A percentile compares a stretch with the other conserved stretches of the same genome.
phyloP scores from a whole-genome alignment of 805 yeast genomes.

The Kluyveromyces aestuarii region DNA sequence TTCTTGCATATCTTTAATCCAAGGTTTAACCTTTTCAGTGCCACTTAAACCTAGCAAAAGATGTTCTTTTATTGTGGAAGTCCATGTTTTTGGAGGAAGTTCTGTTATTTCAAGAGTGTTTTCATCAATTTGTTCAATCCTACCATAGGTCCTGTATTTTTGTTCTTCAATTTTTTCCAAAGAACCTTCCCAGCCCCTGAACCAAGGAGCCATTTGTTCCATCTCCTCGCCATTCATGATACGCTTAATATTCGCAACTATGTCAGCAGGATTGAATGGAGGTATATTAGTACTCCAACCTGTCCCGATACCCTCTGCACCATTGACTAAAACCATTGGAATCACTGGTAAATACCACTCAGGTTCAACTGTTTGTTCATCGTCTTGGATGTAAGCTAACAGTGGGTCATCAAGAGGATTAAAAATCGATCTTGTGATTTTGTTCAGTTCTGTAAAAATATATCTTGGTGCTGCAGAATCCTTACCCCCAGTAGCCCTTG shows the following conservation, averaged over 20 bases:
- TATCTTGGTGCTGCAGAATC: slow-evolving; percentile 98
- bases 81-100: slow-evolving; percentile 89
- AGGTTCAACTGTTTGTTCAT: slow-evolving; percentile 90
- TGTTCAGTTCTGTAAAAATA: slow-evolving; percentile 76
- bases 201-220: slow-evolving; percentile 85
- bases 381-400: slow-evolving; percentile 76
- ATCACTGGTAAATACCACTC: slow-evolving; percentile 91
- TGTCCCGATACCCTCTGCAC: slow-evolving; percentile 97
- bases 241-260: slow-evolving; percentile 63
- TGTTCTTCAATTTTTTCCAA: slow-evolving; percentile 57
- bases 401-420: slow-evolving; percentile 73
- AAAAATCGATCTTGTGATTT: slow-evolving; percentile 68
- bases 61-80: slow-evolving; percentile 79
- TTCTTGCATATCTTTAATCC: slow-evolving; percentile 94
- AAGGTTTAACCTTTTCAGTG: slow-evolving; percentile 62
- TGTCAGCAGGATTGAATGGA: slow-evolving; percentile 76
- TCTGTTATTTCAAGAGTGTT: slow-evolving; percentile 83
- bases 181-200: slow-evolving; percentile 87
- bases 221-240: slow-evolving; percentile 66
- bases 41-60: slow-evolving; percentile 65
- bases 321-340: slow-evolving; percentile 92
- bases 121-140: slow-evolving; percentile 70
- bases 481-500: slow-evolving; percentile 94
- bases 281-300: slow-evolving; percentile 98
- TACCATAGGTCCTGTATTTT: slow-evolving; percentile 69